These are phyloP conservation scores for Euphorbia lathyris DNA, from an alignment of 345 rosid species.

Conservation along the genomic window DNA sequence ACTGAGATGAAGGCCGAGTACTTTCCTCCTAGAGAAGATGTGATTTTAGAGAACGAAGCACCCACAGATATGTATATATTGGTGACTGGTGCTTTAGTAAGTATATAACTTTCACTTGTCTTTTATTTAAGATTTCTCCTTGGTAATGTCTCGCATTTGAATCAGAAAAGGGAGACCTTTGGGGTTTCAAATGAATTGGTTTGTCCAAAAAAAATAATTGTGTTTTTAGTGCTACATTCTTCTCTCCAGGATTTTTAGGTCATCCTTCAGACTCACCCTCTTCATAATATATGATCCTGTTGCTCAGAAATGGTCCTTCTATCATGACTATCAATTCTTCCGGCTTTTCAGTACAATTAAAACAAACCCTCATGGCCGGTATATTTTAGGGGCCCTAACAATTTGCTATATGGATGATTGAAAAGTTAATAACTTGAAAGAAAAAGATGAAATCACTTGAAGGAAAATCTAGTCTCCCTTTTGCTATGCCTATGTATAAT, in stretches of 20 bases:
- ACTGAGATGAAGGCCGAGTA: constrained; percentile 92
- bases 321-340: neutral
- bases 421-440: neutral
- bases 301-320: neutral
- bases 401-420: neutral
- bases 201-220: neutral
- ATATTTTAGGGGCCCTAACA: neutral
- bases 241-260: neutral
- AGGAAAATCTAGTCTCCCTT: neutral
- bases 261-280: neutral
- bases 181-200: neutral
- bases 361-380: neutral
- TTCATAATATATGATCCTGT: neutral
- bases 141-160: neutral
- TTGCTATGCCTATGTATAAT: neutral
- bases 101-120: constrained; percentile 1
- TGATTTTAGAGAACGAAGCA: constrained; percentile 85
- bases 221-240: neutral
- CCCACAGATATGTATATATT: constrained; percentile 80
- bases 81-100: constrained; percentile 82
- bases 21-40: constrained; percentile 90
- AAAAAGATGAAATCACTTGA: neutral
- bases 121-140: neutral
- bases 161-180: neutral
- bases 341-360: neutral